Conservation (phyloP, 768 basidiomycete species). For the Boletus vinaceobasis region DNA sequence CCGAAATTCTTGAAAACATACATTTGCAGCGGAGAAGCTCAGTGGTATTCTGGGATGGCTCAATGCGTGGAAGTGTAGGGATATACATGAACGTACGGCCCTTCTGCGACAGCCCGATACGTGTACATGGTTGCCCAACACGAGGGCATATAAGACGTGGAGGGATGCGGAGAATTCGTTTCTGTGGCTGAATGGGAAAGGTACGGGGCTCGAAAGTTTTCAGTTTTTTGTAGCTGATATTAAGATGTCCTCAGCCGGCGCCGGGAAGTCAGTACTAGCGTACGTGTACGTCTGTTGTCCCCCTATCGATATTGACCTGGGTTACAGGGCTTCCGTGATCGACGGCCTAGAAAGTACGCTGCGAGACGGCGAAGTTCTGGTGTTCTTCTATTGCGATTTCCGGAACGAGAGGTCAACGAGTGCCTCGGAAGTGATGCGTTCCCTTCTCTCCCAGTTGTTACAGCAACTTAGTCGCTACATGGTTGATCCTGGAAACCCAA, state of each 20-base stretch:
- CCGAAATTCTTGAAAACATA: neutral
- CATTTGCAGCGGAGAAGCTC: neutral
- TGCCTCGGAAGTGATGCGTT: constrained; percentile 3
- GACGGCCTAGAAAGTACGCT: neutral
- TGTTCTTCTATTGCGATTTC: neutral
- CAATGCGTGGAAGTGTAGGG: neutral
- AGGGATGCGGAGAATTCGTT: neutral
- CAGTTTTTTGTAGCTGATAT: neutral
- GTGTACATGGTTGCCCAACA: constrained; percentile 6
- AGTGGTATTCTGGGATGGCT: neutral
- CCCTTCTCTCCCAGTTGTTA: constrained; percentile 1
- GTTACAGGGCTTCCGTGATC: constrained; percentile 5
- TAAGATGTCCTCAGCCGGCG: neutral
- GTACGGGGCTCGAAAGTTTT: neutral
- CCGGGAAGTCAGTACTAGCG: constrained; percentile 7
- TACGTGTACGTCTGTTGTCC: neutral
- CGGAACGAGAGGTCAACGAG: neutral
- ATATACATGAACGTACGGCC: neutral
- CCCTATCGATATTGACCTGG: neutral
- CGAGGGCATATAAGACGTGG: neutral
- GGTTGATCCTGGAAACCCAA: neutral
- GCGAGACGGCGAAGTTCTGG: neutral
- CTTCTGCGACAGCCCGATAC: neutral
- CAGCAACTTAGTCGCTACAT: neutral
- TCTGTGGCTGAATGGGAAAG: neutral